These are phyloP conservation scores for Solanum chiquidenum DNA, from an alignment of 257 asterid genomes.

Conservation along the genomic window DNA sequence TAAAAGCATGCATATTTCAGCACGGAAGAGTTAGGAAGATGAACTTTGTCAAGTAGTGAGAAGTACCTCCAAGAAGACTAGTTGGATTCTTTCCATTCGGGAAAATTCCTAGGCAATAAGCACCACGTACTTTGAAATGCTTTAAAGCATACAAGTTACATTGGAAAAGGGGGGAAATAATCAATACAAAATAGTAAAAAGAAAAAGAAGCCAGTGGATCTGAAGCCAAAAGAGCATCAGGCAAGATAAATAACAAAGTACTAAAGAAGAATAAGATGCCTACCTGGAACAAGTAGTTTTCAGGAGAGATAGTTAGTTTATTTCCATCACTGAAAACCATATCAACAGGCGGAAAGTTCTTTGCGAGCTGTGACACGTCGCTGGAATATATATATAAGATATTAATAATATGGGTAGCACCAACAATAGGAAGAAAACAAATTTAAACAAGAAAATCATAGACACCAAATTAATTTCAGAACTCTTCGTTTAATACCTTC, in stretches of 20 bases:
- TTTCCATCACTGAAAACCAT: slow-evolving; percentile 73
- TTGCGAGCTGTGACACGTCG: slow-evolving; percentile 53
- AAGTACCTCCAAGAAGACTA: slow-evolving; percentile 90
- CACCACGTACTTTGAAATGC: slow-evolving; percentile 91
- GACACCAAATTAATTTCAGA: not conserved
- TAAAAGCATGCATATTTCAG: not conserved
- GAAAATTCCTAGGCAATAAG: slow-evolving; percentile 95
- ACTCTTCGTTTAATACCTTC: slow-evolving; percentile 39
- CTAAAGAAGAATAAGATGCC: slow-evolving; percentile 4
- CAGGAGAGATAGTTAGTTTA: slow-evolving; percentile 74
- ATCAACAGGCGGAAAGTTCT: slow-evolving; percentile 63
- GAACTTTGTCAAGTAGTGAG: not conserved
- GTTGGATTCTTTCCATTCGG: slow-evolving; percentile 98
- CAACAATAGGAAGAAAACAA: not conserved
- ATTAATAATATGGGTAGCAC: slow-evolving; percentile 11
- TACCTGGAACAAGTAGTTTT: slow-evolving; percentile 89
- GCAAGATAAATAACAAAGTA: not conserved
- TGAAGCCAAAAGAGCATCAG: not conserved
- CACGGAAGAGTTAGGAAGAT: not conserved
- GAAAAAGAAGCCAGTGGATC: not conserved
- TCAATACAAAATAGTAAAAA: not conserved
- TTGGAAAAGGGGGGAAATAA: not conserved
- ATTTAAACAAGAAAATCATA: not conserved
- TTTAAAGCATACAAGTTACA: slow-evolving; percentile 11
- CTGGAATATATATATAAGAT: slow-evolving; percentile 39